Evolutionary conservation across 106 monocot species (phyloP).

Genomic region (Allium cepa): DNA sequence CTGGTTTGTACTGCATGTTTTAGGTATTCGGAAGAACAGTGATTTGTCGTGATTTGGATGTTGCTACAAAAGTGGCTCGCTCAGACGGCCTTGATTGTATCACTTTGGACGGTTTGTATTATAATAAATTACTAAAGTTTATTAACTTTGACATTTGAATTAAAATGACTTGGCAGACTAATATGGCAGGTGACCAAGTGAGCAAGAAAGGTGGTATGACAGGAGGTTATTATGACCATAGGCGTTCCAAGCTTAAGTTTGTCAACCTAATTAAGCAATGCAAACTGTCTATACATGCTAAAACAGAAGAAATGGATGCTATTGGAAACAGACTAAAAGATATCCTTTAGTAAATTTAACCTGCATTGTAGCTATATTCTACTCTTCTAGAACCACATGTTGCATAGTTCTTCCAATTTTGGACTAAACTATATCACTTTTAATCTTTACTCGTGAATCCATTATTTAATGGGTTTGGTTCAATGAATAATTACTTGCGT

Average conservation of each 20-base stretch:
- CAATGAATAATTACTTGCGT: too few species aligned
- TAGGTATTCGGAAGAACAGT: constrained; percentile 98
- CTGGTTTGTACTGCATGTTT: neutral
- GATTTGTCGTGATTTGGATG: constrained; percentile 91
- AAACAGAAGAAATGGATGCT: constrained; percentile 47
- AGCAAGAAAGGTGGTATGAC: constrained; percentile 99
- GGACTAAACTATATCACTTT: too few species aligned
- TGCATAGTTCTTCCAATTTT: neutral
- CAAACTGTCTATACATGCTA: constrained; percentile 47
- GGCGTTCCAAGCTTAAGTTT: constrained; percentile 85
- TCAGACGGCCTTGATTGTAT: constrained; percentile 85
- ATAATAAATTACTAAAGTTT: constrained; percentile 1
- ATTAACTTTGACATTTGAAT: constrained; percentile 2
- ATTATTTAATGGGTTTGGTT: neutral
- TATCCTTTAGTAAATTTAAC: constrained; percentile 46
- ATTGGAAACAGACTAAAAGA: constrained; percentile 71
- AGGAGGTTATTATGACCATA: constrained; percentile 95
- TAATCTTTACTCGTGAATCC: too few species aligned
- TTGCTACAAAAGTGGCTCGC: constrained; percentile 85
- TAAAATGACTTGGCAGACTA: constrained; percentile 3
- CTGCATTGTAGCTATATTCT: neutral
- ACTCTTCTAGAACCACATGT: neutral
- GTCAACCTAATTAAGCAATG: constrained; percentile 71
- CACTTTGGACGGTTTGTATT: constrained; percentile 64
- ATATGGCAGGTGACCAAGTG: constrained; percentile 84